Percentiles rank a stretch among this genome's conserved stretches.
Evolutionary conservation across 2,329 filamentous ascomycete species (phyloP).

Genomic region (Fusarium sp.): DNA sequence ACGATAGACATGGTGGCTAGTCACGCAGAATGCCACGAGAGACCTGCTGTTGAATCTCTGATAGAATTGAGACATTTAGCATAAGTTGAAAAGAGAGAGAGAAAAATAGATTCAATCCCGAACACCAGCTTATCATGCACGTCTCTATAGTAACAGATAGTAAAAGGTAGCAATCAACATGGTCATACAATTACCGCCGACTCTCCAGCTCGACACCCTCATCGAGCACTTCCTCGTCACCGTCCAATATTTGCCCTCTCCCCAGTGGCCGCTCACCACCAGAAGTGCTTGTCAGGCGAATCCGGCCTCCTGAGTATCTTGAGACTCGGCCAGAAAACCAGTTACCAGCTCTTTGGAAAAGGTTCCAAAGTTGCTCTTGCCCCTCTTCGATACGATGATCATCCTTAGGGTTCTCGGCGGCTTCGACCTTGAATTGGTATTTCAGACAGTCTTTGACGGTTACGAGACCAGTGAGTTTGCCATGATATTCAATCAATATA

Average conservation of each 20-base stretch:
- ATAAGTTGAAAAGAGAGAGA: background rate
- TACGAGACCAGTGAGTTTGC: conserved; percentile 82
- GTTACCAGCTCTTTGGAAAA: conserved; percentile 60
- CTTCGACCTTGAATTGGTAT: conserved; percentile 96
- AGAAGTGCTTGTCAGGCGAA: conserved; percentile 57
- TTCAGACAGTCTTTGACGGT: conserved; percentile 98
- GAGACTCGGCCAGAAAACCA: conserved; percentile 69
- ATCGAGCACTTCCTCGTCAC: conserved; percentile 53
- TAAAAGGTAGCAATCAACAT: conserved; percentile 1
- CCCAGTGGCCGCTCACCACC: conserved; percentile 50
- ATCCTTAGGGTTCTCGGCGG: conserved; percentile 76
- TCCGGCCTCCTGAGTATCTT: conserved; percentile 63
- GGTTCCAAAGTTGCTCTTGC: conserved; percentile 72
- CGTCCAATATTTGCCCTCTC: conserved; percentile 57
- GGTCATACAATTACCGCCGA: conserved; percentile 37
- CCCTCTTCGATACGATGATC: conserved; percentile 64
- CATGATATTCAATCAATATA: conserved; percentile 90
- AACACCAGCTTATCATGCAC: conserved; percentile 37
- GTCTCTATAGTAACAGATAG: conserved; percentile 25
- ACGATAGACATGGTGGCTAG: conserved; percentile 3
- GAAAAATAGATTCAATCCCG: conserved; percentile 11
- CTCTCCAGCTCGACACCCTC: conserved; percentile 57
- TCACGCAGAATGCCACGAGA: background rate
- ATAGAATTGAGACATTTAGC: background rate
- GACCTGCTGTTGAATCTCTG: background rate